phyloP scores from a whole-genome alignment of 495 filamentous ascomycete genomes.

The Mytilinidion resinicola region DNA sequence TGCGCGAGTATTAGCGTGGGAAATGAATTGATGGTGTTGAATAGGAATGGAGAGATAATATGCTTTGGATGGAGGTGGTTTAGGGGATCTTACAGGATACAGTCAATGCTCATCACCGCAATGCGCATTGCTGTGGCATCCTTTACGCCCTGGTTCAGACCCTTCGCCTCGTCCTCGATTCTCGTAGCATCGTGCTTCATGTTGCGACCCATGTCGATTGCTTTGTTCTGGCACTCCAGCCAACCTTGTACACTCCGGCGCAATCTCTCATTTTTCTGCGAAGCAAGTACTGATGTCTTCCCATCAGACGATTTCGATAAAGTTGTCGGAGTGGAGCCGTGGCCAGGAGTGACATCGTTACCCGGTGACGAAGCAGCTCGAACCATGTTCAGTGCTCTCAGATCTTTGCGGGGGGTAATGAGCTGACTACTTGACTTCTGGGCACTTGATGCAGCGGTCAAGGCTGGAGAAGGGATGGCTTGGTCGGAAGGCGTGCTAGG shows the following conservation, averaged over 20 bases:
- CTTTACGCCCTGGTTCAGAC: slow-evolving; percentile 5
- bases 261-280: not conserved
- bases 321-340: slow-evolving; percentile 13
- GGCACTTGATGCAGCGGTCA: slow-evolving; percentile 24
- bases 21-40: too few relatives aligned
- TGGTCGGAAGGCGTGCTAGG: slow-evolving; percentile 20
- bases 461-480: slow-evolving; percentile 18
- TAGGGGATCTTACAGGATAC: slow-evolving; percentile 17
- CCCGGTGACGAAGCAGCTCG: slow-evolving; percentile 16
- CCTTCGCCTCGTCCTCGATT: slow-evolving; percentile 7
- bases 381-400: slow-evolving; percentile 20
- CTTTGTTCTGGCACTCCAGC: not conserved
- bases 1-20: not conserved
- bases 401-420: slow-evolving; percentile 23
- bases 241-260: not conserved
- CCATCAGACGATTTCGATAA: not conserved
- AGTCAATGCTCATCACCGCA: slow-evolving; percentile 21
- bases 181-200: slow-evolving; percentile 23
- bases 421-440: slow-evolving; percentile 20
- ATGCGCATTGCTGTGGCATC: slow-evolving; percentile 6
- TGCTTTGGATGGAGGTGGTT: not conserved
- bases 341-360: slow-evolving; percentile 20
- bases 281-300: too few relatives aligned
- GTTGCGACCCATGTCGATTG: slow-evolving; percentile 8
- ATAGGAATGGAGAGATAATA: not conserved